phyloP scores from a whole-genome alignment of 2,329 filamentous ascomycete genomes.

The Harringtonia aguacate region DNA sequence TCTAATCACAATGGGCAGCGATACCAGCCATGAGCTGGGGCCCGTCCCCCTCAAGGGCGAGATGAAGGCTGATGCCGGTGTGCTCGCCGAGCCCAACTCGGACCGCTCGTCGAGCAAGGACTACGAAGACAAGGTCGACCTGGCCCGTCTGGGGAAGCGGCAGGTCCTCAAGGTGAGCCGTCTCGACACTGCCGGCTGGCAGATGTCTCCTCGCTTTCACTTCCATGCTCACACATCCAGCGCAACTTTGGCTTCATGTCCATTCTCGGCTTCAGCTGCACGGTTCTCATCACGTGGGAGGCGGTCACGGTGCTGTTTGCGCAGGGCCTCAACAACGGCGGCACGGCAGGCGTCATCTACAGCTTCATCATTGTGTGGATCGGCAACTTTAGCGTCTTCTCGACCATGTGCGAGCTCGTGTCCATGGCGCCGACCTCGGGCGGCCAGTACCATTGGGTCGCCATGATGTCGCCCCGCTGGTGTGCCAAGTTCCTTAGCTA shows the following conservation, averaged over 20 bases:
- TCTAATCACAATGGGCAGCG: background rate
- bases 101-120: slow-evolving; percentile 11
- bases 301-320: slow-evolving; percentile 17
- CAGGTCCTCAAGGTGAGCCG: slow-evolving; percentile 8
- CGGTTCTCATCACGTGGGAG: slow-evolving; percentile 43
- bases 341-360: slow-evolving; percentile 40
- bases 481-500: slow-evolving; percentile 44
- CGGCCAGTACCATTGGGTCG: slow-evolving; percentile 51
- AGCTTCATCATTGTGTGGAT: slow-evolving; percentile 34
- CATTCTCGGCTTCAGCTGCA: slow-evolving; percentile 39
- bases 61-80: background rate
- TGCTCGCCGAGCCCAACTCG: slow-evolving; percentile 9
- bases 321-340: slow-evolving; percentile 33
- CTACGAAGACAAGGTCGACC: slow-evolving; percentile 18
- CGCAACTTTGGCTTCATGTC: slow-evolving; percentile 36
- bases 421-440: slow-evolving; percentile 38
- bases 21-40: slow-evolving; percentile 1
- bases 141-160: slow-evolving; percentile 12
- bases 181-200: background rate
- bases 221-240: slow-evolving; percentile 15
- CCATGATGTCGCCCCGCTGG: slow-evolving; percentile 33
- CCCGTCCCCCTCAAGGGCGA: background rate
- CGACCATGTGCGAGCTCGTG: slow-evolving; percentile 25
- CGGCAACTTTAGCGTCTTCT: slow-evolving; percentile 30
- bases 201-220: background rate